Base-by-base conservation (phyloP, 2,329 filamentous ascomycete species). In the Hypoxylon rubiginosum region DNA sequence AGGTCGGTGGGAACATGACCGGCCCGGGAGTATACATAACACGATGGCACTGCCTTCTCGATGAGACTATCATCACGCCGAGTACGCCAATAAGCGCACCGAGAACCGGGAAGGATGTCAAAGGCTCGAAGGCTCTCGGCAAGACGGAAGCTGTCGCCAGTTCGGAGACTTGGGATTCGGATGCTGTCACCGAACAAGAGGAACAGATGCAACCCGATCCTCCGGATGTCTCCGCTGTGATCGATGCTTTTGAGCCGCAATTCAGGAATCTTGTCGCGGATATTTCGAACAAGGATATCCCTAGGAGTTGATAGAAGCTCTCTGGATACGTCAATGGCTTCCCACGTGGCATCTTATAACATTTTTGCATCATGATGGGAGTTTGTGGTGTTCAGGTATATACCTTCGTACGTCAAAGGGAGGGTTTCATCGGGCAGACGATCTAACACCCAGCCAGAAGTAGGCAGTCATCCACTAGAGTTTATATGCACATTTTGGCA, bases 11-110 rank as follows among this genome's bases (percentile, higher is more conserved):
- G 5, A 66, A 80, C 36, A 85, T 85, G 57, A 83, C 83, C 24
- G 91, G 91, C 0, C 91, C 92, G 0, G 92, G 92, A 1, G 86
- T 91, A 50, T 94, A 91, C 74, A 85, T 94, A 24, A 84, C 87
- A 1, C 85, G 88, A 53, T 94, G 92, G 92, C 90, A 93, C 75
- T 82, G 86, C 0, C 81, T 94, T 6, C 81, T 94, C 2, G 90
- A 94, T 74, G 81, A 84, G n/a, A 92, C 92, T 0, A 77, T 84
- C 49, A 89, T 94, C 66, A 91, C 90, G 1, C 91, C 92, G 0
- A 83, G 80, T 0, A 82, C 79, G 0, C 76, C 82, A 0, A 74
- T 78, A 1, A 90, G 90, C 0, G 80, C 82, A 1, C 77, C 90
- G 0, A 82, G 91, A 0, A 75, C 68, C 7, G 88, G 87, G 13